A percentile compares a stretch with the other conserved stretches of the same genome.
These are phyloP conservation scores for Leccinum boreale DNA, from an alignment of 768 basidiomycete genomes.

Conservation along the genomic window DNA sequence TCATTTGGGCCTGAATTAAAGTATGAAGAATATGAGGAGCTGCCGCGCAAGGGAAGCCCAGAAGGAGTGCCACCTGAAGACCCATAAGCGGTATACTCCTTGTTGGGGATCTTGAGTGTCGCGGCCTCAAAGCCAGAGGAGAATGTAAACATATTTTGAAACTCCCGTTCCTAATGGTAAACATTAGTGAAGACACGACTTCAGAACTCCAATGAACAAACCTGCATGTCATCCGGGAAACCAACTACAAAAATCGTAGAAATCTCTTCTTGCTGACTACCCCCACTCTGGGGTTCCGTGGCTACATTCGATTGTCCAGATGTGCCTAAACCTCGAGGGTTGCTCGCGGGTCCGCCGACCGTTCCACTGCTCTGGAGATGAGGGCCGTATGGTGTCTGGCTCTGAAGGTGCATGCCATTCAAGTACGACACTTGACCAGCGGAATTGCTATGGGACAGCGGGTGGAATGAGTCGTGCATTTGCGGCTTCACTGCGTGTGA, in stretches of 20 bases:
- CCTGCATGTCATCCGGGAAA: slow-evolving; percentile 99
- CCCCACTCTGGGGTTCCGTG: slow-evolving; percentile 22
- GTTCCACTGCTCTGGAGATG: slow-evolving; percentile 50
- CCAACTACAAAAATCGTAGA: slow-evolving; percentile 98
- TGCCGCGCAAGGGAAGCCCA: slow-evolving; percentile 35
- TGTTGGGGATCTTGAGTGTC: slow-evolving; percentile 95
- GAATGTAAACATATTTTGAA: slow-evolving; percentile 99
- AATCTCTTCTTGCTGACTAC: slow-evolving; percentile 71
- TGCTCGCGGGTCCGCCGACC: slow-evolving; percentile 18
- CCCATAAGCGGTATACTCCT: slow-evolving; percentile 78
- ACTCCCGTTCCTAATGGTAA: slow-evolving; percentile 84
- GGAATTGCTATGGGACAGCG: slow-evolving; percentile 31
- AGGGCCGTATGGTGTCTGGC: slow-evolving; percentile 75
- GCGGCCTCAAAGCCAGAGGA: slow-evolving; percentile 95
- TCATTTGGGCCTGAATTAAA: slow-evolving; percentile 60
- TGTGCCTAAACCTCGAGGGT: slow-evolving; percentile 27
- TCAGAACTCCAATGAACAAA: slow-evolving; percentile 36
- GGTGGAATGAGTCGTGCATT: slow-evolving; percentile 33
- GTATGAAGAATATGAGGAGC: slow-evolving; percentile 33
- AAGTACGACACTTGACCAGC: slow-evolving; percentile 34
- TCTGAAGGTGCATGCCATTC: slow-evolving; percentile 52
- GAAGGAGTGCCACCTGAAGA: slow-evolving; percentile 37
- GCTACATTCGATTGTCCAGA: slow-evolving; percentile 27
- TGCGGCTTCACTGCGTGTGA: slow-evolving; percentile 29
- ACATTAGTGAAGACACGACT: slow-evolving; percentile 14